Evolutionary conservation across 768 basidiomycete species (phyloP).

Genomic region (Podaxis sp.): DNA sequence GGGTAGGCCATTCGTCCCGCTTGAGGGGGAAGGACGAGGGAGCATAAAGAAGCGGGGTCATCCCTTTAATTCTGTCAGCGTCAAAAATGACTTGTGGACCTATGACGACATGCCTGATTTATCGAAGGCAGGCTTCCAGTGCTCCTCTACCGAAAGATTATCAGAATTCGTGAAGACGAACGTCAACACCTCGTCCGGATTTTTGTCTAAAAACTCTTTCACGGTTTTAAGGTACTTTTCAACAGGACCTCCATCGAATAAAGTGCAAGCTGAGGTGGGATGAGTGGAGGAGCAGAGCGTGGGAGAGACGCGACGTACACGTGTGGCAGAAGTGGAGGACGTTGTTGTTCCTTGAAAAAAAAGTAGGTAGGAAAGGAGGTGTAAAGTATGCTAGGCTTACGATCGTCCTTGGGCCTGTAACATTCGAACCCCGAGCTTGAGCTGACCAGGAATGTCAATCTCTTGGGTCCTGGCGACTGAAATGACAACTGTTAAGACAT

Average conservation of each 20-base stretch:
- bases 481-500: neutral
- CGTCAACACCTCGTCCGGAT: conserved; percentile 66
- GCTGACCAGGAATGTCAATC: conserved; percentile 44
- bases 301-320: conserved; percentile 34
- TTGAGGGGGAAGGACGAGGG: conserved; percentile 46
- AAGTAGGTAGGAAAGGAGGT: neutral
- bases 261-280: conserved; percentile 23
- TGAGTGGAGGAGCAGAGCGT: neutral
- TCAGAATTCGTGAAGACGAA: conserved; percentile 69
- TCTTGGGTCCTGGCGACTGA: conserved; percentile 49
- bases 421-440: conserved; percentile 47
- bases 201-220: conserved; percentile 52
- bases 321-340: conserved; percentile 68
- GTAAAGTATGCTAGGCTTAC: conserved; percentile 20
- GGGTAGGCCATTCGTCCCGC: conserved; percentile 57
- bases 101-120: conserved; percentile 36
- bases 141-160: conserved; percentile 39
- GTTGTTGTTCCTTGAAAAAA: conserved; percentile 26
- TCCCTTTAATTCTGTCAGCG: conserved; percentile 23
- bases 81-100: neutral
- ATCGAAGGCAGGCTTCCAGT: conserved; percentile 55
- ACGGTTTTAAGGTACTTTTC: conserved; percentile 48
- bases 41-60: conserved; percentile 44
- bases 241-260: conserved; percentile 55
- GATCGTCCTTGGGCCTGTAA: conserved; percentile 56